phyloP scores from a whole-genome alignment of 2,329 filamentous ascomycete species.

The Diaporthe velutina region DNA sequence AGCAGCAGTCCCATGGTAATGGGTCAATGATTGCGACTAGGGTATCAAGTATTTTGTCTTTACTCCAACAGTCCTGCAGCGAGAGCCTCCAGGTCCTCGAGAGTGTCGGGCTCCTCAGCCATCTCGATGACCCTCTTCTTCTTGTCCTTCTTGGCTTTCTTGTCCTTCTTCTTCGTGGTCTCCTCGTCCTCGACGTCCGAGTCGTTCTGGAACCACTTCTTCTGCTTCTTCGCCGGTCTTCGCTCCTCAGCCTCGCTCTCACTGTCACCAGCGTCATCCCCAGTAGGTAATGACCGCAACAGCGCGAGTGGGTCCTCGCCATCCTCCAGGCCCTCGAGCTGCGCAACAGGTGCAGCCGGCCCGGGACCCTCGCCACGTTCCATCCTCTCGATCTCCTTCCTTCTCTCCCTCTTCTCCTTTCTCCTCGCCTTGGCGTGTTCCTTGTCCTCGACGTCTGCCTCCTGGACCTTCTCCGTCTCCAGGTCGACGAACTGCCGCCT shows the following conservation, averaged over 20 bases:
- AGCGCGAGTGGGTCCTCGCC: constrained; percentile 69
- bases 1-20: neutral
- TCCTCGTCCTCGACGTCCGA: constrained; percentile 63
- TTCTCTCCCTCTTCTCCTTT: constrained; percentile 80
- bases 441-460: constrained; percentile 88
- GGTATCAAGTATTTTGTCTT: constrained; percentile 41
- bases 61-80: constrained; percentile 78
- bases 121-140: constrained; percentile 64
- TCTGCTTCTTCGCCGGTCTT: constrained; percentile 73
- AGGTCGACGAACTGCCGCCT: constrained; percentile 81
- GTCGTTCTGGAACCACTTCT: constrained; percentile 85
- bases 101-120: constrained; percentile 78
- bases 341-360: constrained; percentile 44
- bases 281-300: constrained; percentile 67
- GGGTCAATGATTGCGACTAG: neutral
- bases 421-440: constrained; percentile 81
- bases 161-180: constrained; percentile 56
- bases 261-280: constrained; percentile 40
- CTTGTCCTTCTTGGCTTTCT: constrained; percentile 56
- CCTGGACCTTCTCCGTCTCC: constrained; percentile 78
- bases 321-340: constrained; percentile 51
- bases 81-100: constrained; percentile 83
- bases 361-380: constrained; percentile 57
- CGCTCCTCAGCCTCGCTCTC: constrained; percentile 55
- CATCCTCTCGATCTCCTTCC: constrained; percentile 74